These are phyloP conservation scores for Alternaria hordeiaustralica DNA, from an alignment of 2,329 filamentous ascomycete species.

Conservation along the genomic window DNA sequence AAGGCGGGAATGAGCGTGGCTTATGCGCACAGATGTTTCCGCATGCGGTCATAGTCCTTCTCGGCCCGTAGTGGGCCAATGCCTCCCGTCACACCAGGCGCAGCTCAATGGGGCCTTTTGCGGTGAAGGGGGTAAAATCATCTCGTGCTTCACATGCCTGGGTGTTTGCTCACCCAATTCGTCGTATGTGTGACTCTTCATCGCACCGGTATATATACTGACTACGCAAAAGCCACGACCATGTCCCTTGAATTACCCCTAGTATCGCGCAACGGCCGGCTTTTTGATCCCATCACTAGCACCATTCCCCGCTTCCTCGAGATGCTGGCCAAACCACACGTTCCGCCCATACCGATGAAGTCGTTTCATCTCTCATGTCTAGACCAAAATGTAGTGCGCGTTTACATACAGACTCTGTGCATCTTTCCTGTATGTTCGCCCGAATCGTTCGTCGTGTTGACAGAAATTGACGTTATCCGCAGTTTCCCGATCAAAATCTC, in stretches of 20 bases:
- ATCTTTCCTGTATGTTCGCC: slow-evolving; percentile 36
- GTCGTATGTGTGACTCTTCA: slow-evolving; percentile 28
- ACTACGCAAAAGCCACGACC: slow-evolving; percentile 20
- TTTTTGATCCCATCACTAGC: slow-evolving; percentile 23
- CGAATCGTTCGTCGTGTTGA: neutral
- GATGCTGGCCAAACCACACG: slow-evolving; percentile 37
- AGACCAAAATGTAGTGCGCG: slow-evolving; percentile 43
- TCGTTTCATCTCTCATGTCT: slow-evolving; percentile 38
- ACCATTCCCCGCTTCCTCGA: slow-evolving; percentile 20
- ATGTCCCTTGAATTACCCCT: slow-evolving; percentile 29
- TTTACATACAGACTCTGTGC: slow-evolving; percentile 40
- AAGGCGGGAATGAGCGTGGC: slow-evolving; percentile 21
- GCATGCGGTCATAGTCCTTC: slow-evolving; percentile 12
- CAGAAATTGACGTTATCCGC: neutral
- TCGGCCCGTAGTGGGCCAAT: slow-evolving; percentile 36
- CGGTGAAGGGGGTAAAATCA: slow-evolving; percentile 38
- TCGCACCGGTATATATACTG: slow-evolving; percentile 28
- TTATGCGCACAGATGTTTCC: slow-evolving; percentile 19
- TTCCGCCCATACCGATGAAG: slow-evolving; percentile 23
- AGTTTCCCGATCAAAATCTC: slow-evolving; percentile 38
- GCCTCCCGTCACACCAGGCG: slow-evolving; percentile 37
- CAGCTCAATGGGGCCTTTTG: slow-evolving; percentile 28
- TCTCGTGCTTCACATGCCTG: slow-evolving; percentile 32
- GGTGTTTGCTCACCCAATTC: slow-evolving; percentile 33
- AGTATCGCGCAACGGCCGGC: slow-evolving; percentile 25